These are phyloP conservation scores for Phialemonium atrogriseum DNA, from an alignment of 2,329 filamentous ascomycete genomes.

Conservation along the genomic window DNA sequence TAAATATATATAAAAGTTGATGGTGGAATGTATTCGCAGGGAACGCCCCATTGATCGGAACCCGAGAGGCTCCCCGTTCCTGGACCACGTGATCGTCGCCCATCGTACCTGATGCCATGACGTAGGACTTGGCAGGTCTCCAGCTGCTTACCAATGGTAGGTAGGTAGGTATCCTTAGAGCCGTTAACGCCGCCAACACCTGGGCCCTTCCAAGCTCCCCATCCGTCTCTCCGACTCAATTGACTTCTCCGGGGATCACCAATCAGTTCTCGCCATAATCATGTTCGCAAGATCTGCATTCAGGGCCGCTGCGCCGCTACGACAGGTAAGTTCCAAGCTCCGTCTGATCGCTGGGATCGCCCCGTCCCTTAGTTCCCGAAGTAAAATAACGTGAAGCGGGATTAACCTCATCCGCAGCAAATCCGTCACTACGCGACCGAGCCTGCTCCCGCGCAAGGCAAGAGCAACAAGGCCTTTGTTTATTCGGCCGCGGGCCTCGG, in stretches of 20 bases:
- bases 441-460: slow-evolving; percentile 32
- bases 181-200: too few species aligned
- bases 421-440: slow-evolving; percentile 63
- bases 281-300: slow-evolving; percentile 63
- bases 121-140: too few species aligned
- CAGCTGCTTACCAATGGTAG: slow-evolving; percentile 8
- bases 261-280: slow-evolving; percentile 18
- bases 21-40: too few species aligned
- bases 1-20: too few species aligned
- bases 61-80: too few species aligned
- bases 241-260: slow-evolving; percentile 1
- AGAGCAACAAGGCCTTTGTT: slow-evolving; percentile 50
- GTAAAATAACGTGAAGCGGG: slow-evolving; percentile 1
- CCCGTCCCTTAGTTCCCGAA: background rate
- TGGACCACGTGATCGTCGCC: too few species aligned
- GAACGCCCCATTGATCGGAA: too few species aligned
- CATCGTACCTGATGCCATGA: too few species aligned
- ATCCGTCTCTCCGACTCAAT: slow-evolving; percentile 6
- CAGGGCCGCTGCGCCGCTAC: slow-evolving; percentile 57
- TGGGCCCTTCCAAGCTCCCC: too few species aligned
- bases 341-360: background rate
- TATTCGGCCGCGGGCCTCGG: slow-evolving; percentile 52
- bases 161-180: too few species aligned
- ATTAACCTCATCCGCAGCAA: slow-evolving; percentile 31
- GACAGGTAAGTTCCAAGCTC: slow-evolving; percentile 42